Conservation (phyloP, 1,284 basidiomycete species). For the Austropuccinia psidii region DNA sequence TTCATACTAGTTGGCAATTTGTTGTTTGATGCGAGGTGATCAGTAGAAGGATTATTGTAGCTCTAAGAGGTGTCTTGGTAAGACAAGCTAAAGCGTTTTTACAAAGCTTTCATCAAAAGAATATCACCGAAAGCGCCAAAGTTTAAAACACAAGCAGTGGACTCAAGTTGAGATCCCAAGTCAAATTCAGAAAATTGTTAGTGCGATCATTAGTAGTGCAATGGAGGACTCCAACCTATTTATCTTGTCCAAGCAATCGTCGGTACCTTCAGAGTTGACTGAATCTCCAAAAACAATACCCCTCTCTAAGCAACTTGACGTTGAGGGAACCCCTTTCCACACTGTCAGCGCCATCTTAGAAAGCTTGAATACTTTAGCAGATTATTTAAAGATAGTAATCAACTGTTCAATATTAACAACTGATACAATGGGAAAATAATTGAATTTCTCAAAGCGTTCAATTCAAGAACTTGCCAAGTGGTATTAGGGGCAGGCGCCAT, state of each 20-base stretch:
- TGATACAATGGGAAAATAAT: conserved; percentile 89
- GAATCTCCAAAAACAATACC: conserved; percentile 40
- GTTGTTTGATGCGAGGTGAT: conserved; percentile 77
- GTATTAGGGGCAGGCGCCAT: conserved; percentile 96
- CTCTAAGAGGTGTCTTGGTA: conserved; percentile 71
- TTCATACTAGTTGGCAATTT: conserved; percentile 79
- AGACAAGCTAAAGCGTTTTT: conserved; percentile 79
- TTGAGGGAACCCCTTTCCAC: conserved; percentile 76
- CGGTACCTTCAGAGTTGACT: conserved; percentile 35
- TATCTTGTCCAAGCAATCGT: conserved; percentile 43
- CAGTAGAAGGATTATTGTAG: conserved; percentile 81
- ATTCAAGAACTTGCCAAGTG: conserved; percentile 95
- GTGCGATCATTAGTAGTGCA: conserved; percentile 70
- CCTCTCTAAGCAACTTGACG: conserved; percentile 63
- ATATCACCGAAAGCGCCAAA: conserved; percentile 73
- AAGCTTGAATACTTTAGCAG: conserved; percentile 65
- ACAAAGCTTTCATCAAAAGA: conserved; percentile 71
- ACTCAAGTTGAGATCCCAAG: conserved; percentile 66
- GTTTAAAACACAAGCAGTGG: conserved; percentile 85
- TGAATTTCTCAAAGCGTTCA: conserved; percentile 93
- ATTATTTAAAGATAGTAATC: conserved; percentile 81
- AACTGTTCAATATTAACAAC: conserved; percentile 82
- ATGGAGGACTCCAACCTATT: conserved; percentile 70
- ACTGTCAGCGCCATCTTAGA: conserved; percentile 77
- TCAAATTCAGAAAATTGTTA: conserved; percentile 61